Conservation (phyloP, 805 yeast genomes). For the Saccharomyces kudriavzevii region DNA sequence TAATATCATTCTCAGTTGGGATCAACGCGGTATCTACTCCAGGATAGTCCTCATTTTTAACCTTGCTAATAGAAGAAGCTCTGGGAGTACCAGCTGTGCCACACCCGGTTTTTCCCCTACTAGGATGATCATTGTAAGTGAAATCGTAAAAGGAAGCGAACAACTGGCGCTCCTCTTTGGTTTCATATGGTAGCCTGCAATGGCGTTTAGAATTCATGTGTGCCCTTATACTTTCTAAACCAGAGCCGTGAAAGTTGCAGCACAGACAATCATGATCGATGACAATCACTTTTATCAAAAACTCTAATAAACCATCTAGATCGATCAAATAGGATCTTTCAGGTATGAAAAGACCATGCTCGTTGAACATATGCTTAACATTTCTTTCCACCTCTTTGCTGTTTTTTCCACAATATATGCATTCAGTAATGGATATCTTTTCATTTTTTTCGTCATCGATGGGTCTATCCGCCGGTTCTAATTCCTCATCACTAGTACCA, state of each 20-base stretch:
- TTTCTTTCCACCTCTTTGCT: slow-evolving; percentile 49
- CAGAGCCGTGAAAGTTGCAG: slow-evolving; percentile 79
- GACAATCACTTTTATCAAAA: slow-evolving; percentile 73
- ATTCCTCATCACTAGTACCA: slow-evolving; percentile 29
- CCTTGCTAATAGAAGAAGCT: slow-evolving; percentile 21
- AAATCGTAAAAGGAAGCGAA: slow-evolving; percentile 81
- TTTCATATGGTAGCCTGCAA: slow-evolving; percentile 81
- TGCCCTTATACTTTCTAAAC: slow-evolving; percentile 77
- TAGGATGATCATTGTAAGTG: slow-evolving; percentile 33
- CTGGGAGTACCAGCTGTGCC: slow-evolving; percentile 11
- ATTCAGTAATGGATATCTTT: slow-evolving; percentile 38
- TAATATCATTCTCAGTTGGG: slow-evolving; percentile 14
- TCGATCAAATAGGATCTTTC: slow-evolving; percentile 65
- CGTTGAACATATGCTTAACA: slow-evolving; percentile 66
- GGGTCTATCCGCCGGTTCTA: neutral
- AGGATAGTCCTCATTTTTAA: slow-evolving; percentile 27
- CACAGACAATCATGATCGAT: slow-evolving; percentile 76
- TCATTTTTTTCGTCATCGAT: slow-evolving; percentile 20
- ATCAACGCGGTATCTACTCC: slow-evolving; percentile 14
- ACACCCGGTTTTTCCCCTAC: slow-evolving; percentile 38
- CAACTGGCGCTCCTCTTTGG: slow-evolving; percentile 65
- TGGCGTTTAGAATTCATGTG: slow-evolving; percentile 84
- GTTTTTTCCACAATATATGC: slow-evolving; percentile 51
- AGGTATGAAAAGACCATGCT: slow-evolving; percentile 83
- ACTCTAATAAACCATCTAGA: slow-evolving; percentile 60